Percentiles rank a stretch among this genome's conserved stretches.
These are phyloP conservation scores for Alopecurus myosuroides DNA, from an alignment of 176 grass and related monocot species.

Conservation along the genomic window DNA sequence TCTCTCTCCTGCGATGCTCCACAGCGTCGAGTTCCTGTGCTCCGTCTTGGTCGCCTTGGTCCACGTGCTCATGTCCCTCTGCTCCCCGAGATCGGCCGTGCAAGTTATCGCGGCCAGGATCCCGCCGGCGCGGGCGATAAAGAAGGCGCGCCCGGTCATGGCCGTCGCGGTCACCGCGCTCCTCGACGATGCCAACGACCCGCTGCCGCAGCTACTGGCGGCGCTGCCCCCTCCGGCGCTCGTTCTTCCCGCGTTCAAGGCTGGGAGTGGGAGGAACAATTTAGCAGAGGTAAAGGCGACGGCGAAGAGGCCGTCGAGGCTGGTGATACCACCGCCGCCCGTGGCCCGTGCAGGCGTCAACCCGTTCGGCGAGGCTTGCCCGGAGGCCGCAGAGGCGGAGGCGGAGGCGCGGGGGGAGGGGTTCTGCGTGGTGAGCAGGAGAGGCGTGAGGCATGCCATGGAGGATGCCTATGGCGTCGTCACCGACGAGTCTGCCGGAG, in stretches of 20 bases:
- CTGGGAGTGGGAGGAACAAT: no score
- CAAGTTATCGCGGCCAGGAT: not conserved
- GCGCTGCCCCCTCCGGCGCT: not conserved
- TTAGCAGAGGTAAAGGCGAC: not conserved
- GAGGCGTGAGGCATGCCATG: constrained; percentile 62
- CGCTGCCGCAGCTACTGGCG: not conserved
- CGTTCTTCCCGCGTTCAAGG: not conserved
- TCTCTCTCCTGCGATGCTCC: constrained; percentile 23
- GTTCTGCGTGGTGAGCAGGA: constrained; percentile 53
- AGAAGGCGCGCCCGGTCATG: not conserved
- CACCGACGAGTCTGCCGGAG: not conserved
- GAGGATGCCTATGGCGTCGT: constrained; percentile 60
- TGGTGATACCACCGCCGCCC: constrained; percentile 56
- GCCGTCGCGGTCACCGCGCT: not conserved
- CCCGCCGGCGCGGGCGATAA: not conserved
- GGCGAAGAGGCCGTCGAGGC: constrained; percentile 41
- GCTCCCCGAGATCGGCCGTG: not conserved
- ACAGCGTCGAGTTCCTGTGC: constrained; percentile 17
- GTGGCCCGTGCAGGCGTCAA: not conserved
- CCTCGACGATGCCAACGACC: not conserved
- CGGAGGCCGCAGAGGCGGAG: constrained; percentile 22
- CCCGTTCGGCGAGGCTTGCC: constrained; percentile 14
- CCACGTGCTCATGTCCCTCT: constrained; percentile 22
- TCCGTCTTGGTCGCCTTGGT: constrained; percentile 16
- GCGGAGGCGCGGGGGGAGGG: constrained; percentile 40